Base-by-base conservation (phyloP, 345 rosid genomes). In the Linum usitatissimum region DNA sequence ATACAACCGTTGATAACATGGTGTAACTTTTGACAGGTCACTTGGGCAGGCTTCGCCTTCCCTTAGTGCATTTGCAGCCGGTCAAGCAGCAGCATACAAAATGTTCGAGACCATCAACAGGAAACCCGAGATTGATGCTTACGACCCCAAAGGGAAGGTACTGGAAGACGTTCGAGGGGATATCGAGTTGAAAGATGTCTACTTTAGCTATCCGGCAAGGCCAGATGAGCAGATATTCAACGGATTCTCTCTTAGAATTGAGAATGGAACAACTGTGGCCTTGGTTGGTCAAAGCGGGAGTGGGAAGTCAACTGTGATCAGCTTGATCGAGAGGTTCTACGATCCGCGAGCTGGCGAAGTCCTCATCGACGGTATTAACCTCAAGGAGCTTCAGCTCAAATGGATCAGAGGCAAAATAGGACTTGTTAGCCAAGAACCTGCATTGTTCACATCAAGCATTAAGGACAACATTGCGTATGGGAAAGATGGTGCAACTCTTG, bases 281-380 rank as follows among this genome's bases (percentile, higher is more conserved):
- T 66, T 79, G 72, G 80, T 79, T 10, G 83, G 83, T 49, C 79
- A 71, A 17, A 79, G 83, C 39, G 83, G 83, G 64, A 79, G 82
- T 14, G 82, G 82, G 59, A 79, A 79, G 60, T 79, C 82, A 12
- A 79, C 82, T 0, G 74, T 79, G 12, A 70, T 79, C 61, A 76
- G 76, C 48, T 55, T 79, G 71, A 70, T 79, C 4, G 79, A 79
- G 70, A 75, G 82, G 61, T 75, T 75, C 68, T 79, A 79, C 15
- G 82, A 75, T 63, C 83, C 83, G n/a, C 68, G 56, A 28, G 65
- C 76, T 2, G 83, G 83, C 18, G 76, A 70, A 70, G 78, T 76
- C 36, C 74, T 79, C 10, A 68, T 79, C 9, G 83, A 79, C 34
- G 73, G 77, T 13, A 63, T 73, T 63, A 73, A 76, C 57, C 73